phyloP scores from a whole-genome alignment of 2,329 filamentous ascomycete species.

The Stagonosporopsis chrysanthemi region DNA sequence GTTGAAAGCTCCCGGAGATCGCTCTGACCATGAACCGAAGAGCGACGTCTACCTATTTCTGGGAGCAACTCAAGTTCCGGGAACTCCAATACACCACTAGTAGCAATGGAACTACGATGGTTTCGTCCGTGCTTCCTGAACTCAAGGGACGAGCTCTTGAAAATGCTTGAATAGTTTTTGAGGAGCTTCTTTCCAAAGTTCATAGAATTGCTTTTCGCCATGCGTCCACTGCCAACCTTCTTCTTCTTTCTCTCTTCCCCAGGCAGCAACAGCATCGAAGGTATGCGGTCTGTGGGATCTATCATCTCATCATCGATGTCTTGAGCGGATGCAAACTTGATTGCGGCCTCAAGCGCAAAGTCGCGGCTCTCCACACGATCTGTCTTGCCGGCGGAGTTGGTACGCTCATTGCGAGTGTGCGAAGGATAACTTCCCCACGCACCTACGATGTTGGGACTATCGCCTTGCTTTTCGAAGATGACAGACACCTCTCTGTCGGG shows the following conservation, averaged over 20 bases:
- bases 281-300: slow-evolving; percentile 34
- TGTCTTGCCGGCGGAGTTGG: slow-evolving; percentile 47
- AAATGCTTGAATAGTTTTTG: slow-evolving; percentile 55
- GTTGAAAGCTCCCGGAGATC: neutral
- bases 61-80: slow-evolving; percentile 59
- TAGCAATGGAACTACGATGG: slow-evolving; percentile 54
- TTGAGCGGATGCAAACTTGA: slow-evolving; percentile 32
- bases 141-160: slow-evolving; percentile 50
- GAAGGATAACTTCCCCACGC: slow-evolving; percentile 58
- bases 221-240: slow-evolving; percentile 70
- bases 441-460: slow-evolving; percentile 37
- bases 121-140: slow-evolving; percentile 52
- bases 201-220: slow-evolving; percentile 64
- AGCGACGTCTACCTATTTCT: slow-evolving; percentile 39
- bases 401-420: slow-evolving; percentile 53
- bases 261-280: slow-evolving; percentile 28
- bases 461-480: slow-evolving; percentile 39
- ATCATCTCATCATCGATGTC: slow-evolving; percentile 32
- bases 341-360: slow-evolving; percentile 50
- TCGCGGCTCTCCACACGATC: slow-evolving; percentile 54
- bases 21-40: slow-evolving; percentile 15
- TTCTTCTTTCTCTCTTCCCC: slow-evolving; percentile 54
- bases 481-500: slow-evolving; percentile 22
- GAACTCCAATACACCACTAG: slow-evolving; percentile 53
- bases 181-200: slow-evolving; percentile 52